Percentiles rank a stretch among this genome's conserved stretches.
phyloP scores from a whole-genome alignment of 2,329 filamentous ascomycete species.

The Sporothrix humicola region DNA sequence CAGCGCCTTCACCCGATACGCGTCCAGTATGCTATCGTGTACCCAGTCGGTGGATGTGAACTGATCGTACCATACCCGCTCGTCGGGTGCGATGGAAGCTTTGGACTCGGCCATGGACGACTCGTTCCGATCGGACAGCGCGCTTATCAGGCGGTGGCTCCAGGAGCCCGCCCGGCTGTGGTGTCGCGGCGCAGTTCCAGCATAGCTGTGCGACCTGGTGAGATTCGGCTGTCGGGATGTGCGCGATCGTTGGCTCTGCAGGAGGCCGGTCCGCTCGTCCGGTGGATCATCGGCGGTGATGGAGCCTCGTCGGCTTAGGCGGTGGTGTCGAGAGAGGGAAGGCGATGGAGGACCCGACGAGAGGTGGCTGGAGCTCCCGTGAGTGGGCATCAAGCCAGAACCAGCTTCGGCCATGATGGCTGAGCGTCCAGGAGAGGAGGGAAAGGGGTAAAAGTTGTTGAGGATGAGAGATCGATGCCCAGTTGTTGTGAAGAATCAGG shows the following conservation, averaged over 20 bases:
- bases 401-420: slow-evolving; percentile 30
- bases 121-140: slow-evolving; percentile 63
- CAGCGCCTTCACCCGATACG: slow-evolving; percentile 83
- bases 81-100: slow-evolving; percentile 70
- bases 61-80: slow-evolving; percentile 98
- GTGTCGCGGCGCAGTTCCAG: slow-evolving; percentile 48
- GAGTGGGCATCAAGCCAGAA: not conserved
- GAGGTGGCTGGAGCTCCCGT: slow-evolving; percentile 31
- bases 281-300: slow-evolving; percentile 38
- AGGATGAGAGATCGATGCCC: not conserved
- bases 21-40: slow-evolving; percentile 94
- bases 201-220: slow-evolving; percentile 44
- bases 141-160: slow-evolving; percentile 66
- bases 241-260: slow-evolving; percentile 39
- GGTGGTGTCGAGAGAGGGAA: slow-evolving; percentile 37
- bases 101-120: slow-evolving; percentile 68
- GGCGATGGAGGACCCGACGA: slow-evolving; percentile 44
- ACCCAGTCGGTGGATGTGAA: slow-evolving; percentile 99
- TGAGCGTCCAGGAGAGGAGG: not conserved
- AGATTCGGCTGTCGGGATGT: slow-evolving; percentile 37
- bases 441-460: not conserved
- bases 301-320: slow-evolving; percentile 40
- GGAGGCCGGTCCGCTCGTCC: slow-evolving; percentile 44
- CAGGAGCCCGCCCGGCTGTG: slow-evolving; percentile 65
- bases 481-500: not conserved